A percentile compares a stretch with the other conserved stretches of the same genome.
Conservation (phyloP, 305 asterid species). For the Fraxinus baroniana region DNA sequence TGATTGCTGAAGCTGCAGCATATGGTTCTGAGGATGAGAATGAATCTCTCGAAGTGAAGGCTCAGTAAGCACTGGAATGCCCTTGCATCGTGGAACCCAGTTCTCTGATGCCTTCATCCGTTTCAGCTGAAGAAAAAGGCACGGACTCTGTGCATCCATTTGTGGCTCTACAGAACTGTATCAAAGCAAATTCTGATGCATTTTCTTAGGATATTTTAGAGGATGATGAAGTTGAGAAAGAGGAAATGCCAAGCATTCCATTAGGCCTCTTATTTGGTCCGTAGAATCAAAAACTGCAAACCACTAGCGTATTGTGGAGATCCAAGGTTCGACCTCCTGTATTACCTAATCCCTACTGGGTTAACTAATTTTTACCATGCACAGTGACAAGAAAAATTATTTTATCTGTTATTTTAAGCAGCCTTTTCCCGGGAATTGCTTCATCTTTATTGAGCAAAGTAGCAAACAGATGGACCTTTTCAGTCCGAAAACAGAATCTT, state of each 20-base stretch:
- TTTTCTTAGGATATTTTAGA: slow-evolving; percentile 68
- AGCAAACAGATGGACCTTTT: neutral
- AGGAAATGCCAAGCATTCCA: slow-evolving; percentile 44
- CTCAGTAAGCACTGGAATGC: slow-evolving; percentile 82
- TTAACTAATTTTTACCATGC: neutral
- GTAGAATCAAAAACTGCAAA: slow-evolving; percentile 41
- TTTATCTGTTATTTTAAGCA: neutral
- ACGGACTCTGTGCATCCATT: slow-evolving; percentile 75
- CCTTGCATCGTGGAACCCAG: slow-evolving; percentile 80
- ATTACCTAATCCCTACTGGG: neutral
- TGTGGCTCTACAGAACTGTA: slow-evolving; percentile 80
- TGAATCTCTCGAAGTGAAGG: slow-evolving; percentile 64
- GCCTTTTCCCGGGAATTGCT: neutral
- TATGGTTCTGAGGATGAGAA: slow-evolving; percentile 51
- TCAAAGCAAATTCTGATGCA: slow-evolving; percentile 72
- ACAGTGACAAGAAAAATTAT: neutral
- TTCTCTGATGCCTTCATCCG: slow-evolving; percentile 86
- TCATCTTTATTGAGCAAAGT: neutral
- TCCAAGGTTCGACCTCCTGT: neutral
- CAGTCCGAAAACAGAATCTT: neutral
- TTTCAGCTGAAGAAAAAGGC: slow-evolving; percentile 80
- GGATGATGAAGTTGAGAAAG: slow-evolving; percentile 40
- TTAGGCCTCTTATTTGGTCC: slow-evolving; percentile 78
- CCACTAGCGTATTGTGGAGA: slow-evolving; percentile 24
- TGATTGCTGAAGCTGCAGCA: slow-evolving; percentile 85